Percentiles rank a stretch among this genome's conserved stretches.
Conservation (phyloP, 2,329 filamentous ascomycete species). For the Periglandula ipomoeae region DNA sequence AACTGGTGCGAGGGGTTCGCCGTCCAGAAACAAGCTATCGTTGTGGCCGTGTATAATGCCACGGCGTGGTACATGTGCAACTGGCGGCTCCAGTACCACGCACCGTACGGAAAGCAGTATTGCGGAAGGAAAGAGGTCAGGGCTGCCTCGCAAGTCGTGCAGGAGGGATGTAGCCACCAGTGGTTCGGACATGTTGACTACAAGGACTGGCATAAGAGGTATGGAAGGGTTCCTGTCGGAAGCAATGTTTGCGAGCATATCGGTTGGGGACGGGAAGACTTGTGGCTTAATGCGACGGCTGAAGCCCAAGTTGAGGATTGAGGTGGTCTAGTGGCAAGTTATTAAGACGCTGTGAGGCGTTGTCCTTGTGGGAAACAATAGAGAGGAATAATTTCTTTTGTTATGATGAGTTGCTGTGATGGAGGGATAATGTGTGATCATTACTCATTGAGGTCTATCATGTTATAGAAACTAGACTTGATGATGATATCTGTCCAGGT, state of each 20-base stretch:
- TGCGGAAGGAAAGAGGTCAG: not conserved
- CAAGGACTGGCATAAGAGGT: not conserved
- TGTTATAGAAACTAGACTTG: no score
- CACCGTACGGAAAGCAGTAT: not conserved
- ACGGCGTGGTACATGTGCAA: conserved; percentile 7
- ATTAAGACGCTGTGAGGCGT: no score
- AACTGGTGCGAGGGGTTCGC: conserved; percentile 7
- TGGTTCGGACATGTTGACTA: not conserved
- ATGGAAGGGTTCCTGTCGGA: not conserved
- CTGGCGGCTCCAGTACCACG: not conserved
- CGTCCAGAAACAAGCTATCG: not conserved
- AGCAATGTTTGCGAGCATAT: not conserved
- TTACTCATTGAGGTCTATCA: no score
- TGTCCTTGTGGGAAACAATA: no score
- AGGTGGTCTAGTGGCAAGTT: not conserved
- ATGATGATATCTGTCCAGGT: not conserved
- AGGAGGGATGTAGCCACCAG: not conserved
- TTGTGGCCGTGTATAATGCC: conserved; percentile 4
- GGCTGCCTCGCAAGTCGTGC: not conserved
- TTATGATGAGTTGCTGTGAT: no score
- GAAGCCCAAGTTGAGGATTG: no score
- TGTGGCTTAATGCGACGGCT: not conserved
- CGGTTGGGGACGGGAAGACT: not conserved
- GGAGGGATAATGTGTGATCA: no score
- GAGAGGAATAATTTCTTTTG: no score